Evolutionary conservation across 2,329 filamentous ascomycete species (phyloP), one percentile per base, ranked within the genome.

Genomic region (Corniculantispora saksenae): DNA sequence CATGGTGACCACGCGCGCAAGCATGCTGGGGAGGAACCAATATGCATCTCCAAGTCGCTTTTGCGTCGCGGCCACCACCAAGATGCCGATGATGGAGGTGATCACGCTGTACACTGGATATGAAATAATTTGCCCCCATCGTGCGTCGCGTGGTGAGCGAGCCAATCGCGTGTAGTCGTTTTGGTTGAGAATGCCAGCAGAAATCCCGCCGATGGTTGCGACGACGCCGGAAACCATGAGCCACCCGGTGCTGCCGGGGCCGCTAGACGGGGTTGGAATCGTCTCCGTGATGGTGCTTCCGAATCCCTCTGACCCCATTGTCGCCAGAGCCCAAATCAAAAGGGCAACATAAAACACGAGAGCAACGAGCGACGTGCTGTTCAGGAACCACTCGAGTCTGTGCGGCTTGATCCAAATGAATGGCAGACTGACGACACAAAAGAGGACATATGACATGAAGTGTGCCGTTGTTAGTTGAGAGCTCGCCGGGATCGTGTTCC

Each of bases 321-420:
- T 81, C 9, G 78, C 74, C 12, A 80, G 70, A 0, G 80, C 76
- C 80, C 80, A 82, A 66, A 81, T 78, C 40, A 82, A 67, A 6
- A 82, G 71, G 1, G 76, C 76, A 10, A 81, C 21, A 65, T 79
- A 79, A 64, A 81, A 83, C 45, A 78, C 71, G 3, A 81, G 65
- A 0, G 80, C 78, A 3, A 79, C 72, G 0, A 74, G 72, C 43
- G 78, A 76, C 25, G 79, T 77, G 64, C 78, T 67, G 59, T 78
- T 76, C 66, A 83, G 80, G 66, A 82, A 78, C 25, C 69, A 74
- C 54, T 80, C 74, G 43, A 83, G 73, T 13, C 76, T 75, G 55
- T 82, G 79, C 4, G 81, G 80, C 9, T 74, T 75, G 51, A 83
- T 79, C 72, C 76, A 81, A 38, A 82, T 71, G n/a, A 81, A 68